Conservation (phyloP, 2,329 filamentous ascomycete species). For the Diaporthe caulivora region DNA sequence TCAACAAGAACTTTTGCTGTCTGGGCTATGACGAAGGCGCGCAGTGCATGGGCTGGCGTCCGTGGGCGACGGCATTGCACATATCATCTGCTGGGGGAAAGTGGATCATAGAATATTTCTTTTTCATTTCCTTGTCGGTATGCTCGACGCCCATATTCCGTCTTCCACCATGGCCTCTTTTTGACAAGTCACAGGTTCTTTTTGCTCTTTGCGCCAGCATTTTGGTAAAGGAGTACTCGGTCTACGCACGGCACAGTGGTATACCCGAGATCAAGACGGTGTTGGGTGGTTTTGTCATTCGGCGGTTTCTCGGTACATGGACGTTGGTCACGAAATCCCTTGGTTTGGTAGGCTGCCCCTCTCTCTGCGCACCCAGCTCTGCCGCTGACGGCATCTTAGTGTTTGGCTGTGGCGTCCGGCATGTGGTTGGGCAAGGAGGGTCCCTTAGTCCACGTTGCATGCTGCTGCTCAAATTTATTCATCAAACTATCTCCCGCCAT, state of each 20-base stretch:
- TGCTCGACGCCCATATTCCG: conserved; percentile 45
- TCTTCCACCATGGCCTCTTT: not conserved
- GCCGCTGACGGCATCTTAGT: conserved; percentile 61
- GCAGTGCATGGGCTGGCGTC: conserved; percentile 87
- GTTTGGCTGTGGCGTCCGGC: conserved; percentile 90
- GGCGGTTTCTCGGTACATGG: conserved; percentile 87
- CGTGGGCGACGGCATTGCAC: conserved; percentile 83
- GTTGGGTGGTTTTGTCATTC: conserved; percentile 92
- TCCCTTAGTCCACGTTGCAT: conserved; percentile 94
- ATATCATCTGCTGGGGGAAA: conserved; percentile 74
- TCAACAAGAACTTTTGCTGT: conserved; percentile 94
- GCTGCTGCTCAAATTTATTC: conserved; percentile 94
- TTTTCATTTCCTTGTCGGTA: conserved; percentile 89
- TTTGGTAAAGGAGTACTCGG: conserved; percentile 85
- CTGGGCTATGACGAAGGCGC: conserved; percentile 87
- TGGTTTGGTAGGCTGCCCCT: conserved; percentile 72
- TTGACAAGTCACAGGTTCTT: conserved; percentile 66
- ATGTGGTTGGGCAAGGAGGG: conserved; percentile 98
- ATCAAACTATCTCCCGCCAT: conserved; percentile 89
- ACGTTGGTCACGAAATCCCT: conserved; percentile 91
- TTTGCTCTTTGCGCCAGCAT: conserved; percentile 84
- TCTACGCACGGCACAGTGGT: conserved; percentile 93
- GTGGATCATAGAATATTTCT: conserved; percentile 88
- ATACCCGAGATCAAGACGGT: conserved; percentile 99
- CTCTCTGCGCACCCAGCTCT: not conserved